Percentiles rank a stretch among this genome's conserved stretches.
Evolutionary conservation across 2,329 filamentous ascomycete species (phyloP).

Genomic region (Rachicladosporium sp.): DNA sequence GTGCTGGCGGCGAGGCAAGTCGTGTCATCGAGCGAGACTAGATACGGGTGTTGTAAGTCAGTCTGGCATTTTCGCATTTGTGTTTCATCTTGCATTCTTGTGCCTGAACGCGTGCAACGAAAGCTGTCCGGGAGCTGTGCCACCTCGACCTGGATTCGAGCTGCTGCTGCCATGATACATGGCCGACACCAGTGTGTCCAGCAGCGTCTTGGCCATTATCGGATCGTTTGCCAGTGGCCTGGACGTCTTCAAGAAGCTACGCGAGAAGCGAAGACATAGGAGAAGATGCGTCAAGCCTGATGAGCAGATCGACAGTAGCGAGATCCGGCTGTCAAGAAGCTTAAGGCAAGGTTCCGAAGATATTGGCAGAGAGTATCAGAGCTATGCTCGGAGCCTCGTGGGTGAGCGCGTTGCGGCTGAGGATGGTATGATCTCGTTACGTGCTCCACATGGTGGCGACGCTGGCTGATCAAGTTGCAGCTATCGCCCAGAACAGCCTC

Average conservation of each 20-base stretch:
- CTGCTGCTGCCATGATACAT: constrained; percentile 3
- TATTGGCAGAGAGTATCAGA: constrained; percentile 30
- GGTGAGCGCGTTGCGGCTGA: constrained; percentile 30
- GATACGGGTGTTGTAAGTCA: too few species aligned
- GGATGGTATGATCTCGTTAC: too few species aligned
- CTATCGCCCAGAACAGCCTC: constrained; percentile 34
- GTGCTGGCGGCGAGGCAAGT: too few species aligned
- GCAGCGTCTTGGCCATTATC: constrained; percentile 28
- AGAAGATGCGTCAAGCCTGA: constrained; percentile 12
- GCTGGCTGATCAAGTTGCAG: constrained; percentile 16
- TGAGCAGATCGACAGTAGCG: constrained; percentile 18
- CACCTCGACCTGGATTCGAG: too few species aligned
- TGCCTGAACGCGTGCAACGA: too few species aligned
- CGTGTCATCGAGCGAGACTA: too few species aligned
- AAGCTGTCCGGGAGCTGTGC: too few species aligned
- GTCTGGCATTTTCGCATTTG: too few species aligned
- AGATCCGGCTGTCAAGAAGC: constrained; percentile 28
- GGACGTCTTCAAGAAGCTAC: constrained; percentile 32
- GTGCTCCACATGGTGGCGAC: too few species aligned
- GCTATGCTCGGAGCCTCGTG: constrained; percentile 22
- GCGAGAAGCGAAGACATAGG: constrained; percentile 21
- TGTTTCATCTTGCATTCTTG: too few species aligned
- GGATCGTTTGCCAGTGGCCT: constrained; percentile 33
- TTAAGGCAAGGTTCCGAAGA: constrained; percentile 30
- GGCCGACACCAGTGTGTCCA: constrained; percentile 12